Evolutionary conservation across 805 yeast species (phyloP), one percentile per base, ranked within the genome.

Genomic region (Spathaspora boniae): DNA sequence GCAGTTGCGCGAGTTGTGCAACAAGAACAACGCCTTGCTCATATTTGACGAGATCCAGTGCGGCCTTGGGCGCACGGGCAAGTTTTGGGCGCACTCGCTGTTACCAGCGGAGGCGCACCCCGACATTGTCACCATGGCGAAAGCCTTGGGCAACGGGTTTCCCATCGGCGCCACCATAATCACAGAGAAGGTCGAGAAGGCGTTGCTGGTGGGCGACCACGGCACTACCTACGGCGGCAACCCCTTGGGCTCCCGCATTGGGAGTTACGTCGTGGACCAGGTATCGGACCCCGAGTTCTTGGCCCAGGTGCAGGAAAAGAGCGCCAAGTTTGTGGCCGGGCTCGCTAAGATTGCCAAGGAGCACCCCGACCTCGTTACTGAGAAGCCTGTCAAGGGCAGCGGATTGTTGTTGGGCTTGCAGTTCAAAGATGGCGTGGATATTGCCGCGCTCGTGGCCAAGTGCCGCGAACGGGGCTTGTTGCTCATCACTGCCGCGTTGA

Each of bases 151-250:
- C 42, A 93, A 91, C 55, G 98, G 98, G 9, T 86, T 77, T 69
- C 98, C 98, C 21, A 82, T 93, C 47, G 96, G 94, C 37, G 98
- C 97, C 4, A 85, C 95, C 2, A 74, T 93, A 75, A 79, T 91
- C 39, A 77, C 86, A 36, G 93, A 86, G 45, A 72, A 76, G 33
- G 83, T 93, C 17, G 95, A 88, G 53, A 58, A 68, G 8, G 76
- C 69, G 2, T 65, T 93, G 47, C 70, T 78, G 39, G 91, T 86
- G 16, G 98, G 98, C 39, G 98, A 93, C 55, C 98, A 91, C 56
- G 98, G 98, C 38, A 91, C 98, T 3, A 91, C 98, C 0, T 91
- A 83, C 55, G 98, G 98, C 44, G 98, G 98, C 37, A 93, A 93
- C 59, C 98, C 98, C 37, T 67, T 93, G 44, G 98, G 88, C 4